Evolutionary conservation across 441 rosid genomes (phyloP), one percentile per base, ranked within the genome.

Genomic region (Adansonia grandidieri): DNA sequence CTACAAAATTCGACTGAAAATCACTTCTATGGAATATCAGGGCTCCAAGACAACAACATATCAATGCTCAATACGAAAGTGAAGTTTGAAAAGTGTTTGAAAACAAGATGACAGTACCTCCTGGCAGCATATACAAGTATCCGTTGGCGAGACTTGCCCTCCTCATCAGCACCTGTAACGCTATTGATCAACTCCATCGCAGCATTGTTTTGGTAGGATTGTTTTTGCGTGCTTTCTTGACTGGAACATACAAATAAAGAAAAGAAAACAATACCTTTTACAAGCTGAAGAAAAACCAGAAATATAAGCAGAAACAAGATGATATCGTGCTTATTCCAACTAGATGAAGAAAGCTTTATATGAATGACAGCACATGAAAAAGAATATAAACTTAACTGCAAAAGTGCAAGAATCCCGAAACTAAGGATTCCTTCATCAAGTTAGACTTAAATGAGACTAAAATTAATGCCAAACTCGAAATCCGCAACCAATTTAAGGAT

Each of bases 91-190:
- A 32, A 37, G 37, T 76, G 20, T 8, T 61, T 42, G 11, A 42
- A 57, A 79, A 76, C 56, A 9, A 54, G 20, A 47, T 15, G 56
- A 82, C 3, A 77, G 73, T 85, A 94, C 99, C 98, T 94, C 82
- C 89, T 90, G 80, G 99, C 99, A 78, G 99, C 99, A 84, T 92
- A 96, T 13, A 96, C 88, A 79, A 96, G 98, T 88, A 94, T 92
- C 66, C 96, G 90, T 80, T 96, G 99, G 75, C 98, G 98, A 72
- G 99, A 96, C 67, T 95, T 89, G 53, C 98, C 98, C 83, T 94
- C 98, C 84, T 94, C 99, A 73, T 96, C 97, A 80, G 83, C 83
- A 80, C 92, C 96, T 51, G 90, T 89, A 56, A 93, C 91, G 74
- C 92, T 92, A 80, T 87, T 89, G 69, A 96, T 94, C 91, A 94